Percentiles rank a stretch among this genome's conserved stretches.
Conservation (phyloP, 352 stramenopile species). For the Phytophthora kernoviae region DNA sequence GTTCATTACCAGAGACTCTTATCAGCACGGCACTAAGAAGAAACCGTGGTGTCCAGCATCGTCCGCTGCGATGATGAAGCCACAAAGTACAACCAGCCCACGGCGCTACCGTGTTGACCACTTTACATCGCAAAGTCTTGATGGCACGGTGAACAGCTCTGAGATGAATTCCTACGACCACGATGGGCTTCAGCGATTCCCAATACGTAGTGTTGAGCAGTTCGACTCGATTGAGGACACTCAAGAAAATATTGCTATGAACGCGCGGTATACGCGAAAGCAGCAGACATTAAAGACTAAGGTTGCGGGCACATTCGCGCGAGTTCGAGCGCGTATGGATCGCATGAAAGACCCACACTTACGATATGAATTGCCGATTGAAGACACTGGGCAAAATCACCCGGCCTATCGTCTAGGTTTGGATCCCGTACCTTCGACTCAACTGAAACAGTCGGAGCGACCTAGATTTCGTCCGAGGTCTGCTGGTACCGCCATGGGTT, state of each 20-base stretch:
- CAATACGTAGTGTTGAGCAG: constrained; percentile 21
- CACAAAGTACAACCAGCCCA: constrained; percentile 8
- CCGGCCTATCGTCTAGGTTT: constrained; percentile 64
- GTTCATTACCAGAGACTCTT: neutral
- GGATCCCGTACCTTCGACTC: constrained; percentile 39
- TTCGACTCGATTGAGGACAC: constrained; percentile 19
- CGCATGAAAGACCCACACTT: constrained; percentile 43
- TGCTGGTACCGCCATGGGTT: constrained; percentile 28
- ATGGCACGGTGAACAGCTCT: neutral
- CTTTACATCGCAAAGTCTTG: constrained; percentile 3
- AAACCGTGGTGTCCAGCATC: constrained; percentile 54
- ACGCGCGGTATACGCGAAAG: constrained; percentile 32
- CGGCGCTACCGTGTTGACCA: constrained; percentile 18
- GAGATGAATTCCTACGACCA: constrained; percentile 2
- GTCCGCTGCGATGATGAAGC: constrained; percentile 14
- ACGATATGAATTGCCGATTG: constrained; percentile 58
- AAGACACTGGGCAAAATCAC: constrained; percentile 35
- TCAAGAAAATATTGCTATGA: constrained; percentile 14
- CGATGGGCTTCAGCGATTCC: constrained; percentile 35
- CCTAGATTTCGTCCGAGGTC: constrained; percentile 43
- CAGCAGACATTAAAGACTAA: constrained; percentile 38
- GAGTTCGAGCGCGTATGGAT: constrained; percentile 36
- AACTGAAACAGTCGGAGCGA: constrained; percentile 8
- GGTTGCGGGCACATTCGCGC: constrained; percentile 28
- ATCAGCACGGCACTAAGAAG: constrained; percentile 9